Conservation (phyloP, 352 stramenopile species). For the Phytophthora ramorum region DNA sequence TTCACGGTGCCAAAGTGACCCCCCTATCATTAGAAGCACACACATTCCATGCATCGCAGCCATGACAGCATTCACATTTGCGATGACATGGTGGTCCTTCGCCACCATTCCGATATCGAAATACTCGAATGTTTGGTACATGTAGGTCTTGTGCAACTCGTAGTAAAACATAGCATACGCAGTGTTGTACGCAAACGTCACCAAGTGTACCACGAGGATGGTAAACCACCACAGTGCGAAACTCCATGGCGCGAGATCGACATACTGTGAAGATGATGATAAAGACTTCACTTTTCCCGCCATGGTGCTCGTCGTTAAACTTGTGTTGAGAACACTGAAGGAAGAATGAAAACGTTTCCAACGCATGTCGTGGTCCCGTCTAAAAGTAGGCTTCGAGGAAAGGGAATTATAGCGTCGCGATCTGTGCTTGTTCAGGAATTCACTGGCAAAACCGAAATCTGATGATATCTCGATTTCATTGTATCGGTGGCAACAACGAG, state of each 20-base stretch:
- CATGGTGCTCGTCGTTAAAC: neutral
- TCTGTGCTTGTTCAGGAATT: too few relatives aligned
- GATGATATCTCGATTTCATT: too few relatives aligned
- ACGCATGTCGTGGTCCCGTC: too few relatives aligned
- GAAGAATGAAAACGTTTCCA: neutral
- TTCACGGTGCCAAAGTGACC: neutral
- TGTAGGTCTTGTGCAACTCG: constrained; percentile 9
- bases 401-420: too few relatives aligned
- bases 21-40: neutral
- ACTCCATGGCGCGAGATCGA: constrained; percentile 2
- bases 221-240: constrained; percentile 25
- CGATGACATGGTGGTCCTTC: constrained; percentile 16
- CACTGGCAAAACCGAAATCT: too few relatives aligned
- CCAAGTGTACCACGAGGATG: constrained; percentile 6
- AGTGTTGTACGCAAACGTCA: constrained; percentile 16
- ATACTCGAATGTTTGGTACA: constrained; percentile 22
- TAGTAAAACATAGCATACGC: constrained; percentile 17
- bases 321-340: too few relatives aligned
- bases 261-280: constrained; percentile 11
- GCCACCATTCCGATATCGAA: constrained; percentile 14
- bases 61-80: constrained; percentile 18
- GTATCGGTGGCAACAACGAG: too few relatives aligned
- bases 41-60: constrained; percentile 18
- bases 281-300: neutral
- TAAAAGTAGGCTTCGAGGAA: too few relatives aligned